These are phyloP conservation scores for Eucalyptus pauciflora DNA, from an alignment of 345 rosid genomes.

Conservation along the genomic window DNA sequence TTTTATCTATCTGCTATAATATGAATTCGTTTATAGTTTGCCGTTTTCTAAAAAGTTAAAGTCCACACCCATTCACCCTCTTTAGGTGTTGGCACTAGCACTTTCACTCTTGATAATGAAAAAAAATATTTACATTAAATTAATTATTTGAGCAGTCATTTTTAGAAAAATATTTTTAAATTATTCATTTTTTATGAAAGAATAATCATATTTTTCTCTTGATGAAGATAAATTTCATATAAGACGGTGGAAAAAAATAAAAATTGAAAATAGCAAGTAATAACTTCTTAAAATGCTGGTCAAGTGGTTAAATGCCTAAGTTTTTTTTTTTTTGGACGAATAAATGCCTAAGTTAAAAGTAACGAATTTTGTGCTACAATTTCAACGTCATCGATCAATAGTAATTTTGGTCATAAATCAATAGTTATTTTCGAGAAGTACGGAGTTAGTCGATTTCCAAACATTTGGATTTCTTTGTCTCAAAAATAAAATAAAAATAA, in stretches of 20 bases:
- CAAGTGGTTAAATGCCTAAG: background rate
- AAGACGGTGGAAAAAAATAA: background rate
- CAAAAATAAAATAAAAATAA: background rate
- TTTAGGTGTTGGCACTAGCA: no score
- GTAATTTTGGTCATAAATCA: background rate
- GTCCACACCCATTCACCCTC: no score
- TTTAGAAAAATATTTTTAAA: background rate
- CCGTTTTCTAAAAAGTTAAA: no score
- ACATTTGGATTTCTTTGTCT: background rate
- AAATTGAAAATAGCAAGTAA: background rate
- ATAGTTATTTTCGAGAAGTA: background rate
- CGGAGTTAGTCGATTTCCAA: background rate
- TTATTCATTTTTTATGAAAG: background rate
- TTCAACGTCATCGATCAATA: background rate
- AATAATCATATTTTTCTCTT: background rate
- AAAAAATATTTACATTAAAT: background rate
- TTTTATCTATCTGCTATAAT: no score
- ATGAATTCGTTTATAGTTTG: no score
- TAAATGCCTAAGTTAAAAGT: background rate
- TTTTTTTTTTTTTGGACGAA: no score
- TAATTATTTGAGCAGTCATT: background rate
- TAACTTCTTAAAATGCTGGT: background rate
- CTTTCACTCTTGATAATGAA: background rate
- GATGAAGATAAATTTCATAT: background rate
- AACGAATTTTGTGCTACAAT: background rate